phyloP scores from a whole-genome alignment of 2,329 filamentous ascomycete species.

The Ambrosiella xylebori region DNA sequence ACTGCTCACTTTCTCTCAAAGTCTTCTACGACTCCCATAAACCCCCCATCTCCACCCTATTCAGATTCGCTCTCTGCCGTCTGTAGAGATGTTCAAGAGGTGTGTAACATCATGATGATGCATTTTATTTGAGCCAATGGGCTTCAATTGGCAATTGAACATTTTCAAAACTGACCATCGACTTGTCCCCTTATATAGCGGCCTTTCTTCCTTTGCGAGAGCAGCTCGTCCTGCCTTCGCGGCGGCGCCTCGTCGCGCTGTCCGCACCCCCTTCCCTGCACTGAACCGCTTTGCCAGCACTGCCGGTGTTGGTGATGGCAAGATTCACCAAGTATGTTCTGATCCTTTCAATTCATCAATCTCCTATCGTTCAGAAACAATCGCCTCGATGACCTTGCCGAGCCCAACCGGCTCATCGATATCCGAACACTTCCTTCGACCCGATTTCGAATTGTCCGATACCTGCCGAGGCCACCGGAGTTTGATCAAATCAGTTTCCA shows the following conservation, averaged over 20 bases:
- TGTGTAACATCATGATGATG: constrained; percentile 30
- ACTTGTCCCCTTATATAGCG: constrained; percentile 30
- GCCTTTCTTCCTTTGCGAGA: constrained; percentile 48
- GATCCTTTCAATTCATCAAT: not conserved
- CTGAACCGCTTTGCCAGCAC: constrained; percentile 43
- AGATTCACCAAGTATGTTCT: constrained; percentile 47
- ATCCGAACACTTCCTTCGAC: not conserved
- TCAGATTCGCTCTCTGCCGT: constrained; percentile 47
- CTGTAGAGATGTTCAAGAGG: constrained; percentile 71
- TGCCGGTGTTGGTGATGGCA: constrained; percentile 41
- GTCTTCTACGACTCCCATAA: constrained; percentile 30
- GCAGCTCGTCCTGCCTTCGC: constrained; percentile 44
- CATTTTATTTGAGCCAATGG: constrained; percentile 17
- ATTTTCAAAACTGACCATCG: constrained; percentile 20
- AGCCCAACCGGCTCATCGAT: not conserved
- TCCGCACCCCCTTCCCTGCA: constrained; percentile 36
- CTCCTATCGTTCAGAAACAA: not conserved
- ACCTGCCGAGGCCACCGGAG: not conserved
- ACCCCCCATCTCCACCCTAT: constrained; percentile 38
- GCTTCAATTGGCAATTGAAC: constrained; percentile 29
- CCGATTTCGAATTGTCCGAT: constrained; percentile 6
- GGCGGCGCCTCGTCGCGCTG: constrained; percentile 38
- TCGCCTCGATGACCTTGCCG: not conserved
- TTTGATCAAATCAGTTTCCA: not conserved
- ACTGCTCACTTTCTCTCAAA: constrained; percentile 31